Evolutionary conservation across 148 eudicot species (phyloP), one percentile per base, ranked within the genome.

Genomic region (Mesembryanthemum crystallinum): DNA sequence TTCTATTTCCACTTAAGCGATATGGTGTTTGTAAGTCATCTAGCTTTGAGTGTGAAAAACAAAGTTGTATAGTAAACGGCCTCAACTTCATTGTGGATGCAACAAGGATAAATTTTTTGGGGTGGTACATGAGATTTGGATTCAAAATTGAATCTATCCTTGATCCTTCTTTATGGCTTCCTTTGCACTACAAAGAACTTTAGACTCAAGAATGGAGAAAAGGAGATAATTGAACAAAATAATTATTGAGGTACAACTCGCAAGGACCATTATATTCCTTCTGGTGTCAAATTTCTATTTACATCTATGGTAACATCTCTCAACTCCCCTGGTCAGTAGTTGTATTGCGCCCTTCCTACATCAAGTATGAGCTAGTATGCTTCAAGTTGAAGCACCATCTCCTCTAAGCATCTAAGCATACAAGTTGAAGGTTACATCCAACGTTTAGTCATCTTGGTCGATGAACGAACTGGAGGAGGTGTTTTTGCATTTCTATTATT

Each of bases 391-490:
- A 86, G 83, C 88, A 86, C 66, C 51, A 43, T 45, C 65, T 12
- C 42, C 42, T 23, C 37, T 28, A 8, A 57, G 52, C 27, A 20
- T 9, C n/a, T 21, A n/a, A 7, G 28, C 51, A 15, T 32, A 51
- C 11, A 1, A 24, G 29, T 35, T 32, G 64, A 49, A 64, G n/a
- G 71, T 74, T 72, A 90, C 61, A 84, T 71, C 89, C 88, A 88
- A 60, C 85, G 83, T 60, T 71, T 86, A 15, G 83, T 72, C 33
- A 77, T 42, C 76, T 83, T 84, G 51, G 80, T 75, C 7, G 91
- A 87, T 63, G 86, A 79, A 15, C 76, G 88, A 24, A 83, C 80
- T 49, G 92, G 84, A 47, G 97, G 92, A n/a, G 97, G 98, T 12
- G 96, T 89, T 76, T 73, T 91, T 11, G 87, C 76, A 71, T 82